Evolutionary conservation across 2,329 filamentous ascomycete species (phyloP).

Genomic region (Pestalotiopsis sp.): DNA sequence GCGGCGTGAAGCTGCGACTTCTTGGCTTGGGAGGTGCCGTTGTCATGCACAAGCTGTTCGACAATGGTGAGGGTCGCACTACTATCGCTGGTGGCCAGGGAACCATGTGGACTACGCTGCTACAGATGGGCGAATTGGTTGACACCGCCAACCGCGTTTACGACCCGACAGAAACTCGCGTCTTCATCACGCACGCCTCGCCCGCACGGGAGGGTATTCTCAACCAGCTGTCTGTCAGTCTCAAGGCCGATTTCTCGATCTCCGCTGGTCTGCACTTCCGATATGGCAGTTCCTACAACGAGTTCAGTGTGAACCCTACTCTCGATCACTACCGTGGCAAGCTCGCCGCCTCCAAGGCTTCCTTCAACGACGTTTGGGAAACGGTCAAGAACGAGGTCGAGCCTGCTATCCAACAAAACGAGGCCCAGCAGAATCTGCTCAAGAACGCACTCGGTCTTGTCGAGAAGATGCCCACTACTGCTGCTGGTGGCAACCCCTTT

Average conservation of each 20-base stretch:
- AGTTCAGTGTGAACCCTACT: conserved; percentile 98
- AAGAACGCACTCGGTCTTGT: conserved; percentile 91
- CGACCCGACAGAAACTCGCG: conserved; percentile 93
- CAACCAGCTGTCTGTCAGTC: conserved; percentile 94
- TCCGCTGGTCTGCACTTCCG: conserved; percentile 97
- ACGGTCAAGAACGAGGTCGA: conserved; percentile 96
- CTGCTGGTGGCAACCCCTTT: conserved; percentile 95
- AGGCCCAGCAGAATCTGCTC: conserved; percentile 88
- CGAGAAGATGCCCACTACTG: conserved; percentile 96
- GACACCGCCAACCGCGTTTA: conserved; percentile 98
- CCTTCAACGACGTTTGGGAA: conserved; percentile 99
- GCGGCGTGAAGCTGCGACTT: conserved; percentile 92
- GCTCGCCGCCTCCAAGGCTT: conserved; percentile 95
- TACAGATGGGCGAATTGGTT: conserved; percentile 98
- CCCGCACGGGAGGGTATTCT: conserved; percentile 94
- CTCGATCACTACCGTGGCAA: conserved; percentile 98
- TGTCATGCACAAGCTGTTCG: conserved; percentile 99
- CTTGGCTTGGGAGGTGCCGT: conserved; percentile 93
- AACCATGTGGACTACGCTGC: conserved; percentile 98
- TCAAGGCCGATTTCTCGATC: conserved; percentile 98
- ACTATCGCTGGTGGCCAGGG: conserved; percentile 98
- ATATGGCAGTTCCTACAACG: conserved; percentile 99
- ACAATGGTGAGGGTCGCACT: conserved; percentile 96
- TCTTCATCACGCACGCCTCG: conserved; percentile 96
- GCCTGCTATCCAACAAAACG: conserved; percentile 89